Evolutionary conservation across 257 asterid species (phyloP), one percentile per base, ranked within the genome.

Genomic region (Lantana camara): DNA sequence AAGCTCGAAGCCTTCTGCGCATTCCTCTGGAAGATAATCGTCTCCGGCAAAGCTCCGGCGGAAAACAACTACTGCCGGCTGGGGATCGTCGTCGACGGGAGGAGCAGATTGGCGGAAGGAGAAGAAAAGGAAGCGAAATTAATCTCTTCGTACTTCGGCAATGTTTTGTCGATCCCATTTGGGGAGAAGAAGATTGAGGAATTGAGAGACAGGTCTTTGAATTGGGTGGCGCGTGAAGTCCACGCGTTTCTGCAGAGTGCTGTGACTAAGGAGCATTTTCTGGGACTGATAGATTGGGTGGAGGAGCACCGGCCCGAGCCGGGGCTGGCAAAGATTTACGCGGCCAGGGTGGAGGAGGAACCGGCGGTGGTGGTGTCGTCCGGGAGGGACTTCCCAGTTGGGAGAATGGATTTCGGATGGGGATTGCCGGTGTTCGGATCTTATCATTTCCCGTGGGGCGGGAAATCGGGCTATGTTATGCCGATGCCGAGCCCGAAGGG

Each of bases 81-180:
- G 10, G 95, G 95, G 9, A 53, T 89, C 8, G 91, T 84, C 1
- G 97, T 90, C 0, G 91, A 89, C 30, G 96, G 96, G 19, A 75
- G 96, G 74, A 55, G 57, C 5, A 65, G 93, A 54, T 38, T 86
- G 42, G 40, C 60, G 0, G 42, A 61, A 1, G 82, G 68, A 12
- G 83, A 77, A 10, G 67, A 65, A 11, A 54, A 60, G 0, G 21
- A 57, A 17, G 46, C 21, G 0, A 62, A 72, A 9, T 15, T 54
- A 0, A 48, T 73, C 27, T 23, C 38, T 3, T 63, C 73, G 0
- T 84, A 86, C 57, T 84, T 82, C 4, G 95, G 96, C 37, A 89
- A 89, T 5, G 95, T 89, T 1, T 6, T 89, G 5, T 82, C 96
- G 0, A 75, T 86, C 32, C 87, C 97, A 38, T 83, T 60, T 41